phyloP scores from a whole-genome alignment of 2,329 filamentous ascomycete genomes.

The Diplodia mutila region DNA sequence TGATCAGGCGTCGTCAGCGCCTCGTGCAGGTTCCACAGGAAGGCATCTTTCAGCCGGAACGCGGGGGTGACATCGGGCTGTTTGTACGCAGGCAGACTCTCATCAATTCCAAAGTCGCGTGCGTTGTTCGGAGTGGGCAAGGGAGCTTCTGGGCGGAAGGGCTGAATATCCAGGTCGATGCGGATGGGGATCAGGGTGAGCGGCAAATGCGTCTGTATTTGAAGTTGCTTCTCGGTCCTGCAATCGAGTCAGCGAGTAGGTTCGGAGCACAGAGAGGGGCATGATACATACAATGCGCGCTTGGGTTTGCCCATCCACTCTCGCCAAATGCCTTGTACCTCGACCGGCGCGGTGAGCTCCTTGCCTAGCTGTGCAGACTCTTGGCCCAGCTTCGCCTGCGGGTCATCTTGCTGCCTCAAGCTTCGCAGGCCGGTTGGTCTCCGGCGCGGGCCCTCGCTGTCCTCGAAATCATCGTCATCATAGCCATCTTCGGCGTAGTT shows the following conservation, averaged over 20 bases:
- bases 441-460: slow-evolving; percentile 68
- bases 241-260: background rate
- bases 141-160: slow-evolving; percentile 70
- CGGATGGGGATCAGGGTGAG: slow-evolving; percentile 92
- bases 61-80: slow-evolving; percentile 78
- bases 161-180: slow-evolving; percentile 89
- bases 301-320: slow-evolving; percentile 88
- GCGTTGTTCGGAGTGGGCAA: slow-evolving; percentile 66
- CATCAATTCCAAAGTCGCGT: slow-evolving; percentile 65
- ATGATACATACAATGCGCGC: slow-evolving; percentile 52
- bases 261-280: background rate
- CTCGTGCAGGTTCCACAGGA: slow-evolving; percentile 97
- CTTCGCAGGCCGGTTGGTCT: slow-evolving; percentile 81
- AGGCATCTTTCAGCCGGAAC: slow-evolving; percentile 91
- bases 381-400: slow-evolving; percentile 64
- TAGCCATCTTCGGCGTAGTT: slow-evolving; percentile 98
- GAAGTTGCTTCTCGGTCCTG: slow-evolving; percentile 62
- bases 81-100: slow-evolving; percentile 76
- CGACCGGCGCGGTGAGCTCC: slow-evolving; percentile 76
- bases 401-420: slow-evolving; percentile 68
- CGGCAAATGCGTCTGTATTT: slow-evolving; percentile 74
- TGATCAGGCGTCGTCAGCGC: slow-evolving; percentile 91
- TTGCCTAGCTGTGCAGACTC: slow-evolving; percentile 79
- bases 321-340: slow-evolving; percentile 87
- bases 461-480: slow-evolving; percentile 79